These are phyloP conservation scores for Coemansia sp. DNA, from an alignment of 192 early-diverging fungal genomes.

Conservation along the genomic window DNA sequence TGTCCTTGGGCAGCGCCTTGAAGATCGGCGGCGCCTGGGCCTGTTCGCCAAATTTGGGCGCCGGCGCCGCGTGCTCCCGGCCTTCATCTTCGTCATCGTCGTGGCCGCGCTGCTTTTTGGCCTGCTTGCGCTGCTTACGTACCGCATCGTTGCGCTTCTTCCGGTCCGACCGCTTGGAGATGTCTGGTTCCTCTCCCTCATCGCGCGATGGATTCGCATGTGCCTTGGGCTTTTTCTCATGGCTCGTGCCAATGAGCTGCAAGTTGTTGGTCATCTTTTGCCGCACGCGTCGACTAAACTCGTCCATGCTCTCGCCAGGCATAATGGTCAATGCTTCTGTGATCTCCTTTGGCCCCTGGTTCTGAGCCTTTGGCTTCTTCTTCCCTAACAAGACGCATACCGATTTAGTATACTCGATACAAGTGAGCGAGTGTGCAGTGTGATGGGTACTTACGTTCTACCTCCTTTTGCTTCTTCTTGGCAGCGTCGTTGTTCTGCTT, in stretches of 20 bases:
- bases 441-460: background rate
- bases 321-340: conserved; percentile 33
- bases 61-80: background rate
- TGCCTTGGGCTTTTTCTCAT: background rate
- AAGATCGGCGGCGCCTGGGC: conserved; percentile 50
- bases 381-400: background rate
- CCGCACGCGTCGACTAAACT: conserved; percentile 33
- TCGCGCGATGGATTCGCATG: conserved; percentile 27
- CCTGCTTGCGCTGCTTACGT: conserved; percentile 29
- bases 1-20: conserved; percentile 41
- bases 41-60: conserved; percentile 47
- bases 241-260: conserved; percentile 20
- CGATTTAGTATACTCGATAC: background rate
- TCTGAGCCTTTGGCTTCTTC: background rate
- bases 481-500: conserved; percentile 24
- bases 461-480: conserved; percentile 15
- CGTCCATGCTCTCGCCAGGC: conserved; percentile 37
- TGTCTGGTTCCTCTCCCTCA: conserved; percentile 17
- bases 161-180: conserved; percentile 35
- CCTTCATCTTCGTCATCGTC: conserved; percentile 8
- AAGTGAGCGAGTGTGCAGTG: background rate
- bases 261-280: conserved; percentile 46
- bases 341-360: conserved; percentile 12
- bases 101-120: conserved; percentile 24
- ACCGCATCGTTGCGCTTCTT: conserved; percentile 29